Conservation (phyloP, 495 filamentous ascomycete genomes). For the Sabuloglossum arenarium region DNA sequence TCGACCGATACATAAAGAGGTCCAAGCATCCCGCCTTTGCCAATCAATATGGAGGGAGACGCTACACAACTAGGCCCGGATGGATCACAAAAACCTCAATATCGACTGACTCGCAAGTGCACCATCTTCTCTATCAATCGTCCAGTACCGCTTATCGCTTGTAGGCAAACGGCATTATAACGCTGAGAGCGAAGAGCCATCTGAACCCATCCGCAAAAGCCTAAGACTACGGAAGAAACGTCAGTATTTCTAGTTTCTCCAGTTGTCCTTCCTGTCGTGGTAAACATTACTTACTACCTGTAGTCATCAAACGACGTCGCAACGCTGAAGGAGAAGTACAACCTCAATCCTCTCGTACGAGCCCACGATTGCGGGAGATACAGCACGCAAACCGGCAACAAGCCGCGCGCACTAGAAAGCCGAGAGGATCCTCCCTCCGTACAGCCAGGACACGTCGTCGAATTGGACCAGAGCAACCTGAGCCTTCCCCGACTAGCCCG, state of each 20-base stretch:
- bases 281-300: neutral
- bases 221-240: neutral
- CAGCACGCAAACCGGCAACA: neutral
- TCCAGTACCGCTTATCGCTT: neutral
- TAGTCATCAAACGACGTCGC: neutral
- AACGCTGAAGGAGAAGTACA: neutral
- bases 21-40: neutral
- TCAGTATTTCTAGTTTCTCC: neutral
- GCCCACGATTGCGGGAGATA: neutral
- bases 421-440: neutral
- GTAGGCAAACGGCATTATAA: neutral
- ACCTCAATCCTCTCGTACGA: neutral
- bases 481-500: neutral
- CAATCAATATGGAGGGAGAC: neutral
- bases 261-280: neutral
- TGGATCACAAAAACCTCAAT: neutral
- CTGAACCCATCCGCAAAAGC: neutral
- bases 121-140: neutral
- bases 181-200: neutral
- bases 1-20: neutral
- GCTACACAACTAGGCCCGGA: neutral
- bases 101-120: neutral
- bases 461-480: neutral
- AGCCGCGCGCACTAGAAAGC: neutral
- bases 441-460: neutral